Percentiles rank a stretch among this genome's conserved stretches.
phyloP scores from a whole-genome alignment of 192 early-diverging fungal species.

The Jimgerdemannia lactiflua region DNA sequence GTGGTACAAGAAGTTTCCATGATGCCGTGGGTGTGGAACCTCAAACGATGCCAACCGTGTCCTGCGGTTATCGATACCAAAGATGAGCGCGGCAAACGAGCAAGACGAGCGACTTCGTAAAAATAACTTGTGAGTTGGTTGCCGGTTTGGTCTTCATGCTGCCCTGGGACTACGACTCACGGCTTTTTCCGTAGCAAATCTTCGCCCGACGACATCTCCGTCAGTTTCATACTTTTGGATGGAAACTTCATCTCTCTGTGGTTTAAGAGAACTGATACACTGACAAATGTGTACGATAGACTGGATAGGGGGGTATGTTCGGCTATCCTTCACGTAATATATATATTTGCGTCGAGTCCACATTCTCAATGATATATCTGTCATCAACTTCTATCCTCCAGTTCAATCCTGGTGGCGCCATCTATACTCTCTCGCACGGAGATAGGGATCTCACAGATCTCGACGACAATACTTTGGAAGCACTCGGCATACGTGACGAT shows the following conservation, averaged over 20 bases:
- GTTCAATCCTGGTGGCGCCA: background rate
- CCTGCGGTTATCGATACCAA: background rate
- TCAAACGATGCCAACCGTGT: no score
- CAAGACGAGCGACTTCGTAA: background rate
- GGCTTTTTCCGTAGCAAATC: background rate
- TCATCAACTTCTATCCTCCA: background rate
- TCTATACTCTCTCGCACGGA: background rate
- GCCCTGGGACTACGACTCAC: background rate
- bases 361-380: background rate
- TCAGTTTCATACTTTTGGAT: background rate
- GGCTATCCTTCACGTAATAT: background rate
- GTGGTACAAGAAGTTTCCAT: no score
- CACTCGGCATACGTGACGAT: background rate
- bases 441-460: background rate
- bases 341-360: background rate
- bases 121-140: background rate
- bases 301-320: background rate
- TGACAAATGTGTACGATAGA: background rate
- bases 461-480: background rate
- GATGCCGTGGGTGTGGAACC: no score
- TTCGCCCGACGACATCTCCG: background rate
- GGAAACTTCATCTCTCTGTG: background rate
- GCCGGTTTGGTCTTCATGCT: background rate
- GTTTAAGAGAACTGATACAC: background rate
- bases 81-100: background rate